These are phyloP conservation scores for Daldinia eschscholtzii DNA, from an alignment of 2,329 filamentous ascomycete species.

Conservation along the genomic window DNA sequence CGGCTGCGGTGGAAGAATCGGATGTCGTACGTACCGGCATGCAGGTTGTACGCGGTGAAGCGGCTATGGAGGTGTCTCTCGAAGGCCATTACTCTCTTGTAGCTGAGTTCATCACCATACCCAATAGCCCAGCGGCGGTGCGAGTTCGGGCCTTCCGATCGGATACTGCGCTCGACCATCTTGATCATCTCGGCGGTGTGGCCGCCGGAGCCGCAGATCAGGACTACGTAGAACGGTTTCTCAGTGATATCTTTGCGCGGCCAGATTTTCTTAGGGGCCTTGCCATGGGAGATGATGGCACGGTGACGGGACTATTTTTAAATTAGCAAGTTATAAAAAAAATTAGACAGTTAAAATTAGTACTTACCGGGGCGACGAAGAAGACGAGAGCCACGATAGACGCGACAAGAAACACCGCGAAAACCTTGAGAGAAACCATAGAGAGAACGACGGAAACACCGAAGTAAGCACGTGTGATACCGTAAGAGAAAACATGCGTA, in stretches of 20 bases:
- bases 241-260: background rate
- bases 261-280: background rate
- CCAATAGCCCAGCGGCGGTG: slow-evolving; percentile 87
- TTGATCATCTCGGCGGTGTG: slow-evolving; percentile 96
- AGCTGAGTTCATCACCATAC: slow-evolving; percentile 80
- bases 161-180: slow-evolving; percentile 75
- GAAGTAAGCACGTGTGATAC: slow-evolving; percentile 5
- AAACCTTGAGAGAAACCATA: background rate
- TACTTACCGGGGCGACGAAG: slow-evolving; percentile 21
- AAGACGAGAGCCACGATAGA: slow-evolving; percentile 8
- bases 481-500: background rate
- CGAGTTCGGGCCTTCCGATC: slow-evolving; percentile 60
- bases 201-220: slow-evolving; percentile 91
- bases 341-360: background rate
- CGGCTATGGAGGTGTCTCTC: slow-evolving; percentile 52
- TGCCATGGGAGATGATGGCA: background rate
- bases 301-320: slow-evolving; percentile 22
- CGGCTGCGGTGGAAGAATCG: slow-evolving; percentile 80
- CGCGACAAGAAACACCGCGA: background rate
- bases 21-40: slow-evolving; percentile 70
- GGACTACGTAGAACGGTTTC: slow-evolving; percentile 70
- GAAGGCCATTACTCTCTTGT: slow-evolving; percentile 72
- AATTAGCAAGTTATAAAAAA: slow-evolving; percentile 20
- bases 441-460: slow-evolving; percentile 5
- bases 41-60: slow-evolving; percentile 41